phyloP scores from a whole-genome alignment of 1,284 basidiomycete genomes.

The Stereum hirsutum region DNA sequence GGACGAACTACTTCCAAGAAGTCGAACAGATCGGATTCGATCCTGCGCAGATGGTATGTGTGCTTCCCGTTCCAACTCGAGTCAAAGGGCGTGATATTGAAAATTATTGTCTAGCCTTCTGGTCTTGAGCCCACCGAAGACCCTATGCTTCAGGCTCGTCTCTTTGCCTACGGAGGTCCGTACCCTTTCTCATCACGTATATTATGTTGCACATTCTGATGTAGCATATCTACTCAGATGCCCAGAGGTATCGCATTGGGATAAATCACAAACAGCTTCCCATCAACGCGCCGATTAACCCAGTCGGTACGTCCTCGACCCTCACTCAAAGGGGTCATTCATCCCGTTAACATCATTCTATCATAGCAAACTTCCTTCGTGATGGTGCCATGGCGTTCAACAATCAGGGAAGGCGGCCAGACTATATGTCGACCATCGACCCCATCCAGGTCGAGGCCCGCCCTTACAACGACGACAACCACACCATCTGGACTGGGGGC shows the following conservation, averaged over 20 bases:
- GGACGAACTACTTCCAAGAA: background rate
- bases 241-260: background rate
- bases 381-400: background rate
- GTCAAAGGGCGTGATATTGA: background rate
- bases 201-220: background rate
- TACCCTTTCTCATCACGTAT: background rate
- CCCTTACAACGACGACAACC: background rate
- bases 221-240: background rate
- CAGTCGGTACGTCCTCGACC: background rate
- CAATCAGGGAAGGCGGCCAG: background rate
- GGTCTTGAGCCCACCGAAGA: background rate
- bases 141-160: background rate
- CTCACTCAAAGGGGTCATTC: background rate
- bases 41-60: background rate
- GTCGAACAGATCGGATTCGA: background rate
- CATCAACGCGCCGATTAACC: background rate
- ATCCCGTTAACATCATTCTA: background rate
- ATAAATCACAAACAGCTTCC: background rate
- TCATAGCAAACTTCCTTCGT: background rate
- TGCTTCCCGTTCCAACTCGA: background rate
- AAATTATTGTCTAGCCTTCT: background rate
- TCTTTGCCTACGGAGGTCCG: background rate
- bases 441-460: background rate
- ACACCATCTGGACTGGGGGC: background rate
- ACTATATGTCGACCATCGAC: background rate